phyloP scores from a whole-genome alignment of 345 rosid genomes.

The Mangifera indica region DNA sequence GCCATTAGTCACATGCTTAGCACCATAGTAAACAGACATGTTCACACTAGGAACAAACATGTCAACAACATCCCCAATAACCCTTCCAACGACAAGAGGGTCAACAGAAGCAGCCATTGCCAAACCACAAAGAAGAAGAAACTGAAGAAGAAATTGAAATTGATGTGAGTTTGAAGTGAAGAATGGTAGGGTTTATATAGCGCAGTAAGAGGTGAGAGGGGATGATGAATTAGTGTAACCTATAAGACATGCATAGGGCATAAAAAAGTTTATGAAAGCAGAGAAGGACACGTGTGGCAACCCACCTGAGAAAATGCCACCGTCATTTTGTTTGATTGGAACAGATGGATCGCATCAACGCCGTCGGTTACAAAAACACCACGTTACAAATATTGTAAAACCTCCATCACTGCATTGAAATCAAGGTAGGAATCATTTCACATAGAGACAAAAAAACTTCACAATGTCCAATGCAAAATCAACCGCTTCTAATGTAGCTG shows the following conservation, averaged over 20 bases:
- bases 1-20: conserved; percentile 77
- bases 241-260: conserved; percentile 66
- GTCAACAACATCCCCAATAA: conserved; percentile 84
- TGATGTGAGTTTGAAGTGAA: conserved; percentile 15
- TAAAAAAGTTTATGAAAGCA: conserved; percentile 36
- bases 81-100: conserved; percentile 80
- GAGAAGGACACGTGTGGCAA: conserved; percentile 40
- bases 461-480: not conserved
- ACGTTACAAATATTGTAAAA: not conserved
- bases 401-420: not conserved
- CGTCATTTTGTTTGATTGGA: conserved; percentile 14
- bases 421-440: not conserved
- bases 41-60: conserved; percentile 66
- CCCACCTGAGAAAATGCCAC: conserved; percentile 15
- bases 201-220: conserved; percentile 18
- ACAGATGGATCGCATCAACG: conserved; percentile 18
- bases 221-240: conserved; percentile 44
- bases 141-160: not conserved
- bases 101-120: conserved; percentile 73
- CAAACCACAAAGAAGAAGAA: not conserved
- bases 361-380: conserved; percentile 1
- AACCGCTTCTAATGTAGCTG: not conserved
- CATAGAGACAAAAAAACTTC: not conserved
- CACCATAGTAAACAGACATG: conserved; percentile 62
- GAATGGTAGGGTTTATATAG: conserved; percentile 30